These are phyloP conservation scores for Ricinus communis DNA, from an alignment of 345 rosid species.

Conservation along the genomic window DNA sequence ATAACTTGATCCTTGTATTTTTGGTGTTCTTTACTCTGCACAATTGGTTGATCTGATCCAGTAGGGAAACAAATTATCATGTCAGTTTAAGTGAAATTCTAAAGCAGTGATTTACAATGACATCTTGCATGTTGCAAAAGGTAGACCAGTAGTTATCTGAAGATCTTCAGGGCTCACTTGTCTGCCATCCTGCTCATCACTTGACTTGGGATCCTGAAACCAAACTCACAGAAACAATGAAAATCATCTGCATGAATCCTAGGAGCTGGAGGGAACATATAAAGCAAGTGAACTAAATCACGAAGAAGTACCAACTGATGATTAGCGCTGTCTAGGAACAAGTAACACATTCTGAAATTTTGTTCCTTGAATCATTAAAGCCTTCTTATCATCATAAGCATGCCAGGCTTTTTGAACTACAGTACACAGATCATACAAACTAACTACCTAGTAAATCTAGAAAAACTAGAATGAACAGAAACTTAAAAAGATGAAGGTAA, in stretches of 20 bases:
- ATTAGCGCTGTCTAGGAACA: neutral
- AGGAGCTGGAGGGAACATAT: neutral
- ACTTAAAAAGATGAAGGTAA: neutral
- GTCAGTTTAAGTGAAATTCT: neutral
- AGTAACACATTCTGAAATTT: neutral
- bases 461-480: neutral
- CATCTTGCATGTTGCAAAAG: conserved; percentile 12
- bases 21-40: conserved; percentile 3
- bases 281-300: conserved; percentile 9
- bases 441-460: neutral
- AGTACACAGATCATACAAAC: neutral
- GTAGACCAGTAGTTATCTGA: conserved; percentile 27
- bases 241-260: neutral
- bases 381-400: neutral
- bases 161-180: conserved; percentile 20
- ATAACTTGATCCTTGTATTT: conserved; percentile 20
- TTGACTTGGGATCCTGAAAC: conserved; percentile 19
- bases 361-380: neutral
- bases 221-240: conserved; percentile 16
- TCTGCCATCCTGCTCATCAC: conserved; percentile 20
- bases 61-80: conserved; percentile 3
- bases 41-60: conserved; percentile 27
- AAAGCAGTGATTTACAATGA: conserved; percentile 5
- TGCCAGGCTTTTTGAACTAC: neutral
- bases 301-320: neutral